Evolutionary conservation across 2,329 filamentous ascomycete species (phyloP).

Genomic region (Fusarium sp.): DNA sequence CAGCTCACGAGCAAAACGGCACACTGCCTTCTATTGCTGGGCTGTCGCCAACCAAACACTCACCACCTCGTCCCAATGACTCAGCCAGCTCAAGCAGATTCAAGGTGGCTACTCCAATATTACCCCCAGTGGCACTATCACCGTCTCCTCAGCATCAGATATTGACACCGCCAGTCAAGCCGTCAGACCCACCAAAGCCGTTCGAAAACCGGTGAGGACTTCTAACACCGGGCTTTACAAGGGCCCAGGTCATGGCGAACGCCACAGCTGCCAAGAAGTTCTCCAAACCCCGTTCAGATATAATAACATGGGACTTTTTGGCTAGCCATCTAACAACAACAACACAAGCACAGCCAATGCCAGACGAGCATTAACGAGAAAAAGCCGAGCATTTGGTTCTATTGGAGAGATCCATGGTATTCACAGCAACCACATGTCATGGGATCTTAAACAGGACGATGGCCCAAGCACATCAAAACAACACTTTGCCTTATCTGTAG

Average conservation of each 20-base stretch:
- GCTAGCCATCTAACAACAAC: conserved; percentile 3
- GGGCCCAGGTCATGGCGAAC: conserved; percentile 17
- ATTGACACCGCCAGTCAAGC: conserved; percentile 71
- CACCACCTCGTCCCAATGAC: conserved; percentile 56
- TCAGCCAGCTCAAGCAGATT: conserved; percentile 47
- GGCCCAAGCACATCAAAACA: conserved; percentile 17
- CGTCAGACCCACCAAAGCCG: conserved; percentile 42
- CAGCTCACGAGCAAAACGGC: conserved; percentile 48
- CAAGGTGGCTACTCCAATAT: conserved; percentile 57
- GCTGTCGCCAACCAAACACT: conserved; percentile 66
- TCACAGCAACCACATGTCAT: conserved; percentile 19
- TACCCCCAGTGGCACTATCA: conserved; percentile 70
- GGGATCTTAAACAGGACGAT: conserved; percentile 7
- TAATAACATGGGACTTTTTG: conserved; percentile 9
- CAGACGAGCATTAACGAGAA: conserved; percentile 10
- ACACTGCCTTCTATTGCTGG: conserved; percentile 60
- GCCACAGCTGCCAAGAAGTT: conserved; percentile 23
- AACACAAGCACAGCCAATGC: conserved; percentile 15
- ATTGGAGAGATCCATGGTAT: conserved; percentile 3
- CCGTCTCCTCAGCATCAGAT: conserved; percentile 70
- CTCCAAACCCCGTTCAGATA: not conserved
- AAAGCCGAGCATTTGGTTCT: conserved; percentile 1
- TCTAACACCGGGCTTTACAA: conserved; percentile 10
- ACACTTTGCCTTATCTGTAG: conserved; percentile 27
- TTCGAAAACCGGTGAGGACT: conserved; percentile 36